Evolutionary conservation across 306 rosid species (phyloP).

Genomic region (Arachis stenosperma): DNA sequence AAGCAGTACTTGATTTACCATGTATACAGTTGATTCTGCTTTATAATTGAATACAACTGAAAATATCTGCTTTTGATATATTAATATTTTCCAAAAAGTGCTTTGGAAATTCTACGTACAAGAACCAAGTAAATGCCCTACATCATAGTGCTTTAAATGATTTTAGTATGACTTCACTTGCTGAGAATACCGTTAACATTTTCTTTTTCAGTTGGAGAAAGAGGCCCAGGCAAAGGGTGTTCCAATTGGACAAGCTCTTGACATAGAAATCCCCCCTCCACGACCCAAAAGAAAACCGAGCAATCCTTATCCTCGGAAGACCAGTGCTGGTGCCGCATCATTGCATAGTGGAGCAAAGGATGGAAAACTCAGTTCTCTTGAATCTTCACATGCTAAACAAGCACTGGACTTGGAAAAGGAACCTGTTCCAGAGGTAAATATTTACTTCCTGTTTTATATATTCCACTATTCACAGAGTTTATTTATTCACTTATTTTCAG

Average conservation of each 20-base stretch:
- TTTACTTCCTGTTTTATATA: constrained; percentile 25
- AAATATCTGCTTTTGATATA: constrained; percentile 25
- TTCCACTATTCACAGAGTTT: constrained; percentile 4
- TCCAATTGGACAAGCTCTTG: constrained; percentile 72
- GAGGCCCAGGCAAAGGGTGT: constrained; percentile 80
- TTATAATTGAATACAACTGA: constrained; percentile 22
- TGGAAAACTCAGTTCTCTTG: constrained; percentile 63
- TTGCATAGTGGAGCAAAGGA: constrained; percentile 63
- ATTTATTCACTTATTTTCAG: constrained; percentile 10
- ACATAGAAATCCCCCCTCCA: constrained; percentile 96
- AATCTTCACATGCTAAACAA: constrained; percentile 57
- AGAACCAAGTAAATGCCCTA: not conserved
- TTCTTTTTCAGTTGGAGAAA: constrained; percentile 80
- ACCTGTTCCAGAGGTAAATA: constrained; percentile 69
- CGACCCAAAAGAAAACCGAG: constrained; percentile 93
- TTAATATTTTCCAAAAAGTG: not conserved
- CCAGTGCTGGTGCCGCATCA: constrained; percentile 47
- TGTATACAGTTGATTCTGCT: not conserved
- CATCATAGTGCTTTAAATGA: constrained; percentile 28
- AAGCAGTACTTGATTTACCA: constrained; percentile 18
- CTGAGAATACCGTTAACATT: constrained; percentile 34
- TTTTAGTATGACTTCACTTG: constrained; percentile 21
- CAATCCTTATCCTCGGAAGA: constrained; percentile 96
- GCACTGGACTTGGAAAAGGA: constrained; percentile 73
- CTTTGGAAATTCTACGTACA: constrained; percentile 33